Base-by-base conservation (phyloP, 768 basidiomycete species). In the Macrolepiota dolichaula region DNA sequence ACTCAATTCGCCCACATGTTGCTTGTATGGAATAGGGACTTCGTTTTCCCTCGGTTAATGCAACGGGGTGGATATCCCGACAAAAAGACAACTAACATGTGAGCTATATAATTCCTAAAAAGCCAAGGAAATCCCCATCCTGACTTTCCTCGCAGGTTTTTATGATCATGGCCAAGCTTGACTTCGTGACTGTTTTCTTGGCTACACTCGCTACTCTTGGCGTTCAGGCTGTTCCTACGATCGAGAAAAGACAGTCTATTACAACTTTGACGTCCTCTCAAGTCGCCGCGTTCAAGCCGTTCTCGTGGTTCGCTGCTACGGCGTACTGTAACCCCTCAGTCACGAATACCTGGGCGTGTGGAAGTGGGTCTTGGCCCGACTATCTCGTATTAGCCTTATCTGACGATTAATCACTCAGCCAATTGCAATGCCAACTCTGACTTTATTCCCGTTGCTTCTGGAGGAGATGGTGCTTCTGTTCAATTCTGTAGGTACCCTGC, bases 301-400 rank as follows among this genome's bases (percentile, higher is more conserved):
- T 78, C 70, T 75, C 82, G 0, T 71, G 69, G 57, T 84, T 79
- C 62, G 81, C 85, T 2, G 75, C 75, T 32, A 67, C 83, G 9
- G 83, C 73, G 0, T 83, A 83, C 63, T 86, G 85, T 56, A 44
- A 67, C 5, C 71, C 81, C 17, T 56, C 74, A 1, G 63, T 69
- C 24, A 83, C 81, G 19, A 64, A 75, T 36, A 73, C 76, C 22
- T 86, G 85, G 85, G 65, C 76, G 27, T 85, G 84, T 66, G 85
- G 85, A 68, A 55, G 66, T 71, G 36, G 46, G 64, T 57, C 46
- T 32, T 24, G 24, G 12, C 24, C 11, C 10, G 32, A 32, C 5
- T 13, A 24, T 7, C 5, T 37, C 4, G 4, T 24, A 22, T 22
- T 50, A 35, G 51, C 32, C 10, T 11, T 6, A 22, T 57, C 25